These are phyloP conservation scores for Aspergillus sp. DNA, from an alignment of 2,329 filamentous ascomycete species.

Conservation along the genomic window DNA sequence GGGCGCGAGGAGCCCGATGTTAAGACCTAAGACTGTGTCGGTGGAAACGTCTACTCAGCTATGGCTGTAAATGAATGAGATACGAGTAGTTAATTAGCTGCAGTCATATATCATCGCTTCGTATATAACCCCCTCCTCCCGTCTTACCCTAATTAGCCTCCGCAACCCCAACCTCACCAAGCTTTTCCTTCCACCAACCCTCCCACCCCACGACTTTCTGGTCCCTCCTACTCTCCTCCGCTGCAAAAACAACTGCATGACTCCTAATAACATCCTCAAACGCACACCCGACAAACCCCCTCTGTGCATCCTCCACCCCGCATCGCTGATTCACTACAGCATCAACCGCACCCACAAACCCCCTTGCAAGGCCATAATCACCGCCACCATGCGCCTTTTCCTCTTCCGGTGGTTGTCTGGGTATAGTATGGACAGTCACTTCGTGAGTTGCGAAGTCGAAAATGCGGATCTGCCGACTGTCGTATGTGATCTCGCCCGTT, in stretches of 20 bases:
- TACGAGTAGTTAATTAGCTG: neutral
- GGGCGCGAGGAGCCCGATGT: slow-evolving; percentile 93
- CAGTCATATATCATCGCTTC: neutral
- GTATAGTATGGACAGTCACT: slow-evolving; percentile 60
- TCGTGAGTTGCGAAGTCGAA: slow-evolving; percentile 70
- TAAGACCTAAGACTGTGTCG: slow-evolving; percentile 72
- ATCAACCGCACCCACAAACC: slow-evolving; percentile 82
- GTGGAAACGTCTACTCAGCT: neutral
- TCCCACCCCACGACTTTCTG: slow-evolving; percentile 75
- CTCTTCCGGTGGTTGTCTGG: slow-evolving; percentile 62
- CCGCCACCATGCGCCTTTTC: slow-evolving; percentile 71
- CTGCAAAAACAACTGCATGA: slow-evolving; percentile 91
- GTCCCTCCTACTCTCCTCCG: slow-evolving; percentile 78
- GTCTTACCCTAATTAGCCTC: neutral
- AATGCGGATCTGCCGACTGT: slow-evolving; percentile 75
- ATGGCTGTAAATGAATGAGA: neutral
- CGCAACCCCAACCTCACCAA: slow-evolving; percentile 31
- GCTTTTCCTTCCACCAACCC: slow-evolving; percentile 71
- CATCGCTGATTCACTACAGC: slow-evolving; percentile 73
- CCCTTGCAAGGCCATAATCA: slow-evolving; percentile 76
- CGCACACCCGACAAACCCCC: slow-evolving; percentile 75
- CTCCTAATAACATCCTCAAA: slow-evolving; percentile 86
- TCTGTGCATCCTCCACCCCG: slow-evolving; percentile 72
- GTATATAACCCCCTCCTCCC: neutral
- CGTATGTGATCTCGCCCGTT: slow-evolving; percentile 82